These are phyloP conservation scores for Erythrobasidium hasegawianum DNA, from an alignment of 1,284 basidiomycete genomes.

Conservation along the genomic window DNA sequence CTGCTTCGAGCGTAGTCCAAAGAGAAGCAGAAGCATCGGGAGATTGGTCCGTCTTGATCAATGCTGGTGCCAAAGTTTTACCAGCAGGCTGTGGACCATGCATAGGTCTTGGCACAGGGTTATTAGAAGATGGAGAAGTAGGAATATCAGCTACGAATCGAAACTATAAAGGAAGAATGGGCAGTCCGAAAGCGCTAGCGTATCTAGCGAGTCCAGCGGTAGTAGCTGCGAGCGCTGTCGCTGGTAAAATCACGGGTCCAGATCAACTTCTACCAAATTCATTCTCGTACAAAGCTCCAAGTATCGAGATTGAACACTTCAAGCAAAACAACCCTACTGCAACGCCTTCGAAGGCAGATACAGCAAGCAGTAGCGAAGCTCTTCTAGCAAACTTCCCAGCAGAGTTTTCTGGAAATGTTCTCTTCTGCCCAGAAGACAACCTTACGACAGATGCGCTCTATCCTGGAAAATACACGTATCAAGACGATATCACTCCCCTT, in stretches of 20 bases:
- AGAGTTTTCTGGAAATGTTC: slow-evolving; percentile 72
- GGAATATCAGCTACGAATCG: slow-evolving; percentile 98
- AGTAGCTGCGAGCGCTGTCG: slow-evolving; percentile 89
- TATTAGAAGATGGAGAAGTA: slow-evolving; percentile 88
- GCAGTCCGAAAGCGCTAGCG: slow-evolving; percentile 86
- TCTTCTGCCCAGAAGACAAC: slow-evolving; percentile 96
- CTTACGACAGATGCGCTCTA: slow-evolving; percentile 98
- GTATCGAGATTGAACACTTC: slow-evolving; percentile 50
- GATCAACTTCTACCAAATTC: slow-evolving; percentile 55
- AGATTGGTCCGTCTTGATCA: slow-evolving; percentile 81
- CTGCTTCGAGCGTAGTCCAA: slow-evolving; percentile 87
- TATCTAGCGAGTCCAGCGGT: slow-evolving; percentile 96
- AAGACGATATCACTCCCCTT: slow-evolving; percentile 95
- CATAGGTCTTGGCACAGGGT: slow-evolving; percentile 88
- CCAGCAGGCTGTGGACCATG: slow-evolving; percentile 97
- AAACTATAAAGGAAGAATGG: slow-evolving; percentile 99
- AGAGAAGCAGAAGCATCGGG: slow-evolving; percentile 78
- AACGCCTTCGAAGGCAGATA: slow-evolving; percentile 40
- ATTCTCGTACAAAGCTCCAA: slow-evolving; percentile 54
- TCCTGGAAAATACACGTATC: slow-evolving; percentile 99
- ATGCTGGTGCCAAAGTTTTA: slow-evolving; percentile 83
- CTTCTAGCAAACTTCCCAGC: slow-evolving; percentile 77
- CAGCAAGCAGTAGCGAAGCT: slow-evolving; percentile 54
- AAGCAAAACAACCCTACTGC: slow-evolving; percentile 35
- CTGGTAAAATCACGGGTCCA: slow-evolving; percentile 86